Evolutionary conservation across 306 rosid genomes (phyloP).

Genomic region (Leucaena leucocephala): DNA sequence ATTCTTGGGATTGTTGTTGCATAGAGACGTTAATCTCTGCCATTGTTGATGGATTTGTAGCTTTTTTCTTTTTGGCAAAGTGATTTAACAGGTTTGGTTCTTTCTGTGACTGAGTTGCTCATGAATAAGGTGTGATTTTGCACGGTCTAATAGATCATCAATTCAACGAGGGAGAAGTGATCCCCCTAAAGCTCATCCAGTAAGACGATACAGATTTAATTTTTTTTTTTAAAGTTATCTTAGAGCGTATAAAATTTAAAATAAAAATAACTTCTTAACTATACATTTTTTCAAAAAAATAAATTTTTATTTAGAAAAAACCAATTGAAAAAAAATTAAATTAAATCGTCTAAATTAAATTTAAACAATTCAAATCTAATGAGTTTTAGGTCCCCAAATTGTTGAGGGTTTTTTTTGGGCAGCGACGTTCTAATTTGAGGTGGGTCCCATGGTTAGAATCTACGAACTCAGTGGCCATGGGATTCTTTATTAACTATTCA

Average conservation of each 20-base stretch:
- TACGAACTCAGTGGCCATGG: not conserved
- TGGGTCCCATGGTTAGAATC: conserved; percentile 31
- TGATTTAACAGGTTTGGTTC: conserved; percentile 9
- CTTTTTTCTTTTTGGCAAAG: not conserved
- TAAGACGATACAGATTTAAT: too few species aligned
- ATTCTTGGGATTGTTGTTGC: conserved; percentile 15
- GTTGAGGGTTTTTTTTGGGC: conserved; percentile 6
- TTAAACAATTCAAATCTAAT: too few species aligned
- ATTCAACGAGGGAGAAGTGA: not conserved
- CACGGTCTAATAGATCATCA: conserved; percentile 61
- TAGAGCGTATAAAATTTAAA: too few species aligned
- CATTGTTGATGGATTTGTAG: conserved; percentile 49
- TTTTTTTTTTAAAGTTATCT: too few species aligned
- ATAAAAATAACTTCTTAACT: too few species aligned
- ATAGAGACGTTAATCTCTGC: conserved; percentile 44
- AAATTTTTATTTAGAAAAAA: too few species aligned
- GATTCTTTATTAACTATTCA: conserved; percentile 3
- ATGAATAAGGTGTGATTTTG: conserved; percentile 21
- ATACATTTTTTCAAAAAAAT: too few species aligned
- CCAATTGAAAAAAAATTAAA: too few species aligned
- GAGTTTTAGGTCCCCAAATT: too few species aligned
- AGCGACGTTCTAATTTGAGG: conserved; percentile 48
- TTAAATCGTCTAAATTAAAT: too few species aligned
- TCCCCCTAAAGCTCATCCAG: too few species aligned
- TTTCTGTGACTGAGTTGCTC: conserved; percentile 18